Conservation (phyloP, 257 asterid genomes). For the Plectranthus barbatus region DNA sequence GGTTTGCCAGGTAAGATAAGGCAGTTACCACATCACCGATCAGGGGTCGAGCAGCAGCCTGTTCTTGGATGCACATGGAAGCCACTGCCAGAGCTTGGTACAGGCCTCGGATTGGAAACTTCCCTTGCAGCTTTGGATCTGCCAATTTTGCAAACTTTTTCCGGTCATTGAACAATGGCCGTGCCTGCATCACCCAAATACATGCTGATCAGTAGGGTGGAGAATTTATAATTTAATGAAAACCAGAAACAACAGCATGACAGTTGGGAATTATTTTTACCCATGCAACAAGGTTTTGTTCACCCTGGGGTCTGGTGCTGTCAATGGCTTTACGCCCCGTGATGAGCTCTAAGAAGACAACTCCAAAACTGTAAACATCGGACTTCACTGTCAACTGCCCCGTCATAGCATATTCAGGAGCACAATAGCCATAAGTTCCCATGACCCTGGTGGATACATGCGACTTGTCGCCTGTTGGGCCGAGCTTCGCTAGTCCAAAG, state of each 20-base stretch:
- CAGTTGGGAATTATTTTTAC: slow-evolving; percentile 20
- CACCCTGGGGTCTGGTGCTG: slow-evolving; percentile 73
- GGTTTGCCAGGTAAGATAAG: slow-evolving; percentile 85
- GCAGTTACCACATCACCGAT: slow-evolving; percentile 96
- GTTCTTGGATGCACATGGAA: slow-evolving; percentile 95
- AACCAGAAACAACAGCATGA: not conserved
- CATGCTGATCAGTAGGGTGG: not conserved
- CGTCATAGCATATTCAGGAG: slow-evolving; percentile 99
- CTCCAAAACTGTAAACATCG: slow-evolving; percentile 96
- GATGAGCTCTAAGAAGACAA: slow-evolving; percentile 88
- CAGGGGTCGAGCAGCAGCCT: slow-evolving; percentile 95
- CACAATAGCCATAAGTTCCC: slow-evolving; percentile 99
- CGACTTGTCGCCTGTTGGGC: slow-evolving; percentile 99
- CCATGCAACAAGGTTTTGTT: slow-evolving; percentile 95
- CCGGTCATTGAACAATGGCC: slow-evolving; percentile 87
- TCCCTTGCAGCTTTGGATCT: slow-evolving; percentile 80
- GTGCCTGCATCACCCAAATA: slow-evolving; percentile 49
- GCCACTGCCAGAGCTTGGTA: slow-evolving; percentile 98
- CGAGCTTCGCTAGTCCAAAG: slow-evolving; percentile 96
- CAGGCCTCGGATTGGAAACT: slow-evolving; percentile 78
- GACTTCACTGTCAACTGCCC: slow-evolving; percentile 96
- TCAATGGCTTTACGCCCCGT: slow-evolving; percentile 98
- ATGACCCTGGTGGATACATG: slow-evolving; percentile 98
- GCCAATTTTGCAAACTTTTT: slow-evolving; percentile 74
- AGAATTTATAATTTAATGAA: not conserved